Conservation (phyloP, 2,329 filamentous ascomycete species). For the Pezicula radicicola region DNA sequence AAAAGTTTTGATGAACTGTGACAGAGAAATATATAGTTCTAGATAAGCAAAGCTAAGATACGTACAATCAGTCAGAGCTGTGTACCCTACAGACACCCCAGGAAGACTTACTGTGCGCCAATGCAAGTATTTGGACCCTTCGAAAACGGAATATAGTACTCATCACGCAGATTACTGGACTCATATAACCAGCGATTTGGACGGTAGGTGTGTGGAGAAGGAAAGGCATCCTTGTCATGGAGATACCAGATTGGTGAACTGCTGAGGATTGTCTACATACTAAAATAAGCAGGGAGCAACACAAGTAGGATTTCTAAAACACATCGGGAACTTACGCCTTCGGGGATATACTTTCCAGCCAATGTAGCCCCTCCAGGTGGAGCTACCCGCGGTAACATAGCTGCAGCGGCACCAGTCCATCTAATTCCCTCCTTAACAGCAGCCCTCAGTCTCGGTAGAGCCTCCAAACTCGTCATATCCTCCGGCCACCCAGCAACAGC, state of each 20-base stretch:
- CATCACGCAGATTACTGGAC: conserved; percentile 19
- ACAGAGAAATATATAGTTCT: too few relatives aligned
- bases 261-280: conserved; percentile 21
- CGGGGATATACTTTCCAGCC: conserved; percentile 38
- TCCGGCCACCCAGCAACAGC: conserved; percentile 15
- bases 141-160: conserved; percentile 27
- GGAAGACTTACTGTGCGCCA: conserved; percentile 22
- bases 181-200: conserved; percentile 14
- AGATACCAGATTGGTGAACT: conserved; percentile 29
- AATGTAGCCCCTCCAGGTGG: conserved; percentile 4
- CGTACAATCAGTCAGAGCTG: too few relatives aligned
- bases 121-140: conserved; percentile 27
- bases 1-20: too few relatives aligned
- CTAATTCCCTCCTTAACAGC: conserved; percentile 47
- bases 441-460: conserved; percentile 22
- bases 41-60: too few relatives aligned
- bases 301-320: conserved; percentile 19
- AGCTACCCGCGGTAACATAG: conserved; percentile 16
- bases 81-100: too few relatives aligned
- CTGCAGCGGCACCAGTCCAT: conserved; percentile 29
- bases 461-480: conserved; percentile 21
- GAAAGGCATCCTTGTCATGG: conserved; percentile 24
- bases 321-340: conserved; percentile 23
- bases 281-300: not conserved
- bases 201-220: conserved; percentile 19